Percentiles rank a stretch among this genome's conserved stretches.
phyloP scores from a whole-genome alignment of 495 filamentous ascomycete species.

The Penicillium paradoxum region DNA sequence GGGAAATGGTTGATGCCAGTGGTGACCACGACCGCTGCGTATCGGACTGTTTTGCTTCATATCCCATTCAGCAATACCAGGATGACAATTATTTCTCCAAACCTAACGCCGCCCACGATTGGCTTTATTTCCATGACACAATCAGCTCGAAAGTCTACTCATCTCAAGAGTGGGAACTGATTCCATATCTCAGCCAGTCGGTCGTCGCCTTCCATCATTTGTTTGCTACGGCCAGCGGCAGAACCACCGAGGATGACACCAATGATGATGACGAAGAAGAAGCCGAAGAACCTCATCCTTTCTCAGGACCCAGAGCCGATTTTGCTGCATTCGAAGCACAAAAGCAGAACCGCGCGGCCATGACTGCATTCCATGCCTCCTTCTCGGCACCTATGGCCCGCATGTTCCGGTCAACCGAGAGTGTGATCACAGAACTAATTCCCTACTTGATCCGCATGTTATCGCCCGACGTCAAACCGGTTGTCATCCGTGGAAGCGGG shows the following conservation, averaged over 20 bases:
- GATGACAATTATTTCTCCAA: constrained; percentile 90
- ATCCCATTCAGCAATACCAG: constrained; percentile 81
- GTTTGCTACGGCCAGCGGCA: constrained; percentile 58
- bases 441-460: constrained; percentile 79
- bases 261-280: constrained; percentile 48
- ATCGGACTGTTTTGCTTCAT: constrained; percentile 75
- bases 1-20: constrained; percentile 82
- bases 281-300: constrained; percentile 58
- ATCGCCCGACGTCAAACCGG: constrained; percentile 84
- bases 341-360: constrained; percentile 59
- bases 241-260: constrained; percentile 27
- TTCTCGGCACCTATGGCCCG: constrained; percentile 58
- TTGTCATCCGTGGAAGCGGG: constrained; percentile 74
- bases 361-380: constrained; percentile 50
- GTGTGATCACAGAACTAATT: constrained; percentile 72
- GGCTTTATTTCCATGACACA: constrained; percentile 88
- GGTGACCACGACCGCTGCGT: constrained; percentile 86
- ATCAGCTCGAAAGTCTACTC: constrained; percentile 69
- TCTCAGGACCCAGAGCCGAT: constrained; percentile 74
- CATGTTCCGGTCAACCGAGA: constrained; percentile 69
- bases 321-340: constrained; percentile 70
- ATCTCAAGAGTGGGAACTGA: constrained; percentile 83
- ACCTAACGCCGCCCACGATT: constrained; percentile 80
- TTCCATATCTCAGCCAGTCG: constrained; percentile 77
- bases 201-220: constrained; percentile 87